These are phyloP conservation scores for Hypoxylon cercidicola DNA, from an alignment of 495 filamentous ascomycete genomes.

Conservation along the genomic window DNA sequence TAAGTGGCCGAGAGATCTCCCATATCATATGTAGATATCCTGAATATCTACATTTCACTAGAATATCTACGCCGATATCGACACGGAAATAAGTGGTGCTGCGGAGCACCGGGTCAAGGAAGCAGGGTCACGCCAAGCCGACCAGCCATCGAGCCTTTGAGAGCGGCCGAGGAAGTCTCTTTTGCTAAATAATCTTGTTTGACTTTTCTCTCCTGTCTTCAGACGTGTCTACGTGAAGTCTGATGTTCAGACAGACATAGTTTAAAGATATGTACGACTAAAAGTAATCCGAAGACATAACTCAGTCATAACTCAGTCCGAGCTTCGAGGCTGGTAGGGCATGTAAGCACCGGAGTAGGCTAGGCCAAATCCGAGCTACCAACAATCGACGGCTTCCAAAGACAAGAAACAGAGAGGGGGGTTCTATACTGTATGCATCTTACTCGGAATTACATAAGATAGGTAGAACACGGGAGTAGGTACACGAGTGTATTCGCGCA, in stretches of 20 bases:
- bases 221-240: slow-evolving; percentile 5
- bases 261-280: neutral
- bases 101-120: slow-evolving; percentile 41
- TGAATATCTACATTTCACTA: too few species aligned
- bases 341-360: slow-evolving; percentile 13
- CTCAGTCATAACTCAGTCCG: slow-evolving; percentile 10
- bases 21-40: slow-evolving; percentile 20
- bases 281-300: neutral
- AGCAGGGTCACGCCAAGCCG: slow-evolving; percentile 41
- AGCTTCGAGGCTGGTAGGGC: slow-evolving; percentile 22
- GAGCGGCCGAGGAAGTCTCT: slow-evolving; percentile 35
- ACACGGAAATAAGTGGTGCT: slow-evolving; percentile 43
- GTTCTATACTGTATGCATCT: slow-evolving; percentile 14
- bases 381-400: slow-evolving; percentile 31
- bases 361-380: slow-evolving; percentile 19
- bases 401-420: slow-evolving; percentile 23
- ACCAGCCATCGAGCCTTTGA: slow-evolving; percentile 35
- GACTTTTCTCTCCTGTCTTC: neutral
- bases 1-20: slow-evolving; percentile 31
- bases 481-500: slow-evolving; percentile 33
- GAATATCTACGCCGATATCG: slow-evolving; percentile 40
- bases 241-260: neutral
- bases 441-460: slow-evolving; percentile 41
- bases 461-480: slow-evolving; percentile 10
- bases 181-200: neutral